Evolutionary conservation across 1,284 basidiomycete genomes (phyloP), one percentile per base, ranked within the genome.

Genomic region (Malassezia pachydermatis): DNA sequence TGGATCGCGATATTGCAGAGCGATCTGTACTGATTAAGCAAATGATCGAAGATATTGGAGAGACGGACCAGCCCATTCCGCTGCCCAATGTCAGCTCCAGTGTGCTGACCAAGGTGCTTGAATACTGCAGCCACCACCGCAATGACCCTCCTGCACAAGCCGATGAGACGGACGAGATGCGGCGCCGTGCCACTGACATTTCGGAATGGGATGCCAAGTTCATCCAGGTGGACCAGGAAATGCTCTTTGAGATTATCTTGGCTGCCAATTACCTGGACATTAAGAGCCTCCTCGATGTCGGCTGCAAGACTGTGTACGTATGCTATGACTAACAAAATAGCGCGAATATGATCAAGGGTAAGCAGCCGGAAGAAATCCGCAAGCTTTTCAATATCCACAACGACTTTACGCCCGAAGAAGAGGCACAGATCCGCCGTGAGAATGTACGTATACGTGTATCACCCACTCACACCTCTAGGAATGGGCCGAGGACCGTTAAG

Each of bases 191-290:
- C 10, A 89, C 88, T 23, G 94, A 98, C 65, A 96, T 99, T 73
- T 84, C 82, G 60, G 94, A 99, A 73, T 99, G 94, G 94, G 94
- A 99, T 74, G 84, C 89, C 72, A 95, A 95, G 77, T 98, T 92
- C 73, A 92, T 92, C 73, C 65, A 76, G 68, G 76, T 94, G 52
- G 89, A 94, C 77, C 89, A 95, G 75, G 86, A 89, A 74, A 88
- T 89, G 86, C 79, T 89, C 14, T 98, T 98, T 62, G 94, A 99
- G 78, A 98, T 98, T 73, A 99, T 98, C 74, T 83, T 98, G 54
- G 94, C 94, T 8, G 94, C 94, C 56, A 98, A 99, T 78, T 98
- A 98, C 76, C 84, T 99, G 65, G 94, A 99, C 73, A 99, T 99
- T 79, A 98, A 98, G 78, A 85, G 90, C 29, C 80, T 98, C 38